These are phyloP conservation scores for Wickerhamiella cacticola DNA, from an alignment of 805 yeast genomes.

Conservation along the genomic window DNA sequence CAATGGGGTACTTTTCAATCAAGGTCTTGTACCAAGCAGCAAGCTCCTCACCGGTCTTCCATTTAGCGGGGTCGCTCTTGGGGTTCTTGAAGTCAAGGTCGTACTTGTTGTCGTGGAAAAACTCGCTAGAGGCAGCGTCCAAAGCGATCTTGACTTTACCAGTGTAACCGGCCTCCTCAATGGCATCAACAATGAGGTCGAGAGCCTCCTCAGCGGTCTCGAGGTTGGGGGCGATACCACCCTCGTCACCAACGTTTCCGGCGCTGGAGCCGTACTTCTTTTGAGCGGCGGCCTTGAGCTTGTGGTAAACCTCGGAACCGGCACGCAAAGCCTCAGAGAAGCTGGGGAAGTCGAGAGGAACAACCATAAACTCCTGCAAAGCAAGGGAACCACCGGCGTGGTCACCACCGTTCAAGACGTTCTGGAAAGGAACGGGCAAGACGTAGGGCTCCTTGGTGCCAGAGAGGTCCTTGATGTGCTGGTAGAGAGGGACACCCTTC, in stretches of 20 bases:
- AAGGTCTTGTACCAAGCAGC: constrained; percentile 73
- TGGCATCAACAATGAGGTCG: constrained; percentile 83
- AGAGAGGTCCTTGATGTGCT: constrained; percentile 74
- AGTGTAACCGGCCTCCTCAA: constrained; percentile 87
- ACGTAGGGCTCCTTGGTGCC: constrained; percentile 74
- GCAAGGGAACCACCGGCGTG: constrained; percentile 99
- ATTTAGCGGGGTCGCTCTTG: constrained; percentile 74
- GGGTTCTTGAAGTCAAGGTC: constrained; percentile 99
- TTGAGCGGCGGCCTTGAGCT: constrained; percentile 83
- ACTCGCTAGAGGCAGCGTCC: constrained; percentile 96
- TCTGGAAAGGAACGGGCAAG: constrained; percentile 96
- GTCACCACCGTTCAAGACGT: constrained; percentile 98
- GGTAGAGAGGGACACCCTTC: constrained; percentile 85
- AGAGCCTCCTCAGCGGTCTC: constrained; percentile 93
- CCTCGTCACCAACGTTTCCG: constrained; percentile 99
- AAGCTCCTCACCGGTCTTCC: constrained; percentile 81
- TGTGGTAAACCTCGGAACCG: constrained; percentile 97
- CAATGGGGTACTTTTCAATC: constrained; percentile 88
- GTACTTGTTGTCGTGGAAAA: constrained; percentile 93
- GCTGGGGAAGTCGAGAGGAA: constrained; percentile 79
- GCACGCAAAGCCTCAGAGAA: constrained; percentile 95
- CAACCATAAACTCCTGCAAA: constrained; percentile 99
- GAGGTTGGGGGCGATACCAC: constrained; percentile 99
- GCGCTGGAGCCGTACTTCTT: constrained; percentile 95
- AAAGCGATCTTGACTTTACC: constrained; percentile 87